A percentile compares a stretch with the other conserved stretches of the same genome.
phyloP scores from a whole-genome alignment of 2,329 filamentous ascomycete genomes.

The Paracamarosporium sp. region DNA sequence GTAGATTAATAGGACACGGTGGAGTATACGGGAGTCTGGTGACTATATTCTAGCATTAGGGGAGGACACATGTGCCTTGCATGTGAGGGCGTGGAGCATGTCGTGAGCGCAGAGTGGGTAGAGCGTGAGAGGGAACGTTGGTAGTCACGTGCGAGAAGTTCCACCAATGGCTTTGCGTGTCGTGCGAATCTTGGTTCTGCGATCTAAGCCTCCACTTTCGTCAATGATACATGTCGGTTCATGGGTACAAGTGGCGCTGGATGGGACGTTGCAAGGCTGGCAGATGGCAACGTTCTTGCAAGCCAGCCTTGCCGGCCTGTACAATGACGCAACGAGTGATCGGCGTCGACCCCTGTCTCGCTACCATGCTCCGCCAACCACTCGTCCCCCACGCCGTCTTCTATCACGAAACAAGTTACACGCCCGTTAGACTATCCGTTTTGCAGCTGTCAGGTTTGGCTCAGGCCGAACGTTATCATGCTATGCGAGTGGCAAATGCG shows the following conservation, averaged over 20 bases:
- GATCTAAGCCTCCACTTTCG: not conserved
- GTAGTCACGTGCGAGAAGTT: not conserved
- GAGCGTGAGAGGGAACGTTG: too few species aligned
- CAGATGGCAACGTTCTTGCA: not conserved
- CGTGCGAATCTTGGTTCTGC: not conserved
- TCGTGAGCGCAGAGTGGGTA: not conserved
- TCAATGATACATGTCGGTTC: not conserved
- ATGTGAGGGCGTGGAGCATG: not conserved
- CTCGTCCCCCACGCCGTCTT: not conserved
- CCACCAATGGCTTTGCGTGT: not conserved
- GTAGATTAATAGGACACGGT: slow-evolving; percentile 34
- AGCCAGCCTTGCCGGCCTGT: not conserved
- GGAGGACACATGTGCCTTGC: slow-evolving; percentile 19
- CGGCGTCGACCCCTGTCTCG: slow-evolving; percentile 12
- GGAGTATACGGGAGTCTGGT: not conserved
- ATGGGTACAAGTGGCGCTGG: not conserved
- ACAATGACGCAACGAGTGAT: slow-evolving; percentile 14
- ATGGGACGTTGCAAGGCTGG: not conserved
- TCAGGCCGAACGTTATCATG: slow-evolving; percentile 9
- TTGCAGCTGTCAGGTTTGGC: not conserved
- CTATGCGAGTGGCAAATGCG: slow-evolving; percentile 7
- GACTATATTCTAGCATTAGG: too few species aligned
- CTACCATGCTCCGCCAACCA: slow-evolving; percentile 9
- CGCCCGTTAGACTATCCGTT: slow-evolving; percentile 2
- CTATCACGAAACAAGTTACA: slow-evolving; percentile 20